Evolutionary conservation across 768 basidiomycete genomes (phyloP).

Genomic region (Nidularia sp.): DNA sequence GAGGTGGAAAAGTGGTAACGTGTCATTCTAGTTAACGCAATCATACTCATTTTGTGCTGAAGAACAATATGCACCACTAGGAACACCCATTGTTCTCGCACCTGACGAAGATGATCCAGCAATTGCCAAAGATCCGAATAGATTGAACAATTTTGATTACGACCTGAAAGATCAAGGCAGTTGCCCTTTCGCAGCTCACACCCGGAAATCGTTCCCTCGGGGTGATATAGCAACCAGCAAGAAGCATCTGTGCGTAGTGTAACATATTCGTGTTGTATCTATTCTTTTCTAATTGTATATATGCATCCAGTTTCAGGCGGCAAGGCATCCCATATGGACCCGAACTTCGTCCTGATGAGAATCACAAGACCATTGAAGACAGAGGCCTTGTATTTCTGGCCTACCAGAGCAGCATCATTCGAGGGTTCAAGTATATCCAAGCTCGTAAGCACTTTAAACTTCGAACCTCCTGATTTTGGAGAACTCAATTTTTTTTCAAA

Average conservation of each 20-base stretch:
- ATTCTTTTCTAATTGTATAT: no score
- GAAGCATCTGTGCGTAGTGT: no score
- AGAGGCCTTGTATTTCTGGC: conserved; percentile 10
- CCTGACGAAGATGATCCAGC: conserved; percentile 6
- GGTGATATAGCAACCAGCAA: no score
- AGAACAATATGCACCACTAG: not conserved
- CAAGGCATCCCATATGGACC: not conserved
- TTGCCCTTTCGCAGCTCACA: conserved; percentile 13
- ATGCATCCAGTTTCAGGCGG: conserved; percentile 3
- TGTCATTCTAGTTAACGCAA: no score
- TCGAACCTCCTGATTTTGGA: no score
- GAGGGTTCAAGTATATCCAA: conserved; percentile 6
- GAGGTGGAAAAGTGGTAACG: not conserved
- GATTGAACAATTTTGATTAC: conserved; percentile 11
- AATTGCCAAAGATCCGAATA: not conserved
- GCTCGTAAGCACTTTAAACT: not conserved
- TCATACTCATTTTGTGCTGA: not conserved
- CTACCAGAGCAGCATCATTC: conserved; percentile 11
- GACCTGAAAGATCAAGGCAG: conserved; percentile 4
- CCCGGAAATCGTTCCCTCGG: conserved; percentile 12
- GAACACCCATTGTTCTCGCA: conserved; percentile 11
- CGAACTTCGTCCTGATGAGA: not conserved
- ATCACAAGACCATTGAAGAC: conserved; percentile 2
- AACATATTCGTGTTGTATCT: no score
- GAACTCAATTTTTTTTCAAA: no score